Percentiles rank a stretch among this genome's conserved stretches.
These are phyloP conservation scores for Starmera stellimalicola DNA, from an alignment of 1,139 yeast species.

Conservation along the genomic window DNA sequence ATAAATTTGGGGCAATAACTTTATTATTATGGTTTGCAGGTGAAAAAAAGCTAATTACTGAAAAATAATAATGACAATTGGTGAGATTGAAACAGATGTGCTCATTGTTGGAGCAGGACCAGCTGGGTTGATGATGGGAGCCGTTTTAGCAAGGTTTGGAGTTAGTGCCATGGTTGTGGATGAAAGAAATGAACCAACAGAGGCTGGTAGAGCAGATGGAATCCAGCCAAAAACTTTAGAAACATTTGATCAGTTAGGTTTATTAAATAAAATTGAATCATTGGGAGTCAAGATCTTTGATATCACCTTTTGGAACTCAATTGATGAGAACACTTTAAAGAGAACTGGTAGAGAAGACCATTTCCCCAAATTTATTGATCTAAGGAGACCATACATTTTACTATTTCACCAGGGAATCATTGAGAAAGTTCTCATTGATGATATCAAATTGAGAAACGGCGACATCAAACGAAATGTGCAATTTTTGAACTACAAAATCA, in stretches of 20 bases:
- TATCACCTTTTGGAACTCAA: constrained; percentile 22
- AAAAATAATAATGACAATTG: not conserved
- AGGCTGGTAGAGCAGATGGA: constrained; percentile 32
- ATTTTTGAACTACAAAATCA: constrained; percentile 2
- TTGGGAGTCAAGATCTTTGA: constrained; percentile 24
- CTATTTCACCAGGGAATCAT: constrained; percentile 15
- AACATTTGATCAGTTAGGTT: constrained; percentile 25
- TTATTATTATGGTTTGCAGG: too few species aligned
- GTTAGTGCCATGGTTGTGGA: constrained; percentile 24
- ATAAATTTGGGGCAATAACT: too few species aligned
- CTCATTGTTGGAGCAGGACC: constrained; percentile 31
- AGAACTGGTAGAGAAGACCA: constrained; percentile 8
- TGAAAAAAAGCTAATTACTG: too few species aligned
- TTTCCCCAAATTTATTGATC: constrained; percentile 6
- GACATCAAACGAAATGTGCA: constrained; percentile 7
- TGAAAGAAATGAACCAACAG: constrained; percentile 22
- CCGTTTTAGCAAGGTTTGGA: constrained; percentile 22
- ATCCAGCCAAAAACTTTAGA: constrained; percentile 26
- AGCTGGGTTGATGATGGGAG: constrained; percentile 20
- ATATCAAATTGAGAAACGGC: constrained; percentile 12
- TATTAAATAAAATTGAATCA: constrained; percentile 24
- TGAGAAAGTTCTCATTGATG: constrained; percentile 13
- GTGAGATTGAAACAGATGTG: constrained; percentile 18
- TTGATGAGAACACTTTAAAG: constrained; percentile 12
- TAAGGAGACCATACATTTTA: constrained; percentile 1